A percentile compares a stretch with the other conserved stretches of the same genome.
Conservation (phyloP, 2,329 filamentous ascomycete species). For the Leptographium wingfieldii region DNA sequence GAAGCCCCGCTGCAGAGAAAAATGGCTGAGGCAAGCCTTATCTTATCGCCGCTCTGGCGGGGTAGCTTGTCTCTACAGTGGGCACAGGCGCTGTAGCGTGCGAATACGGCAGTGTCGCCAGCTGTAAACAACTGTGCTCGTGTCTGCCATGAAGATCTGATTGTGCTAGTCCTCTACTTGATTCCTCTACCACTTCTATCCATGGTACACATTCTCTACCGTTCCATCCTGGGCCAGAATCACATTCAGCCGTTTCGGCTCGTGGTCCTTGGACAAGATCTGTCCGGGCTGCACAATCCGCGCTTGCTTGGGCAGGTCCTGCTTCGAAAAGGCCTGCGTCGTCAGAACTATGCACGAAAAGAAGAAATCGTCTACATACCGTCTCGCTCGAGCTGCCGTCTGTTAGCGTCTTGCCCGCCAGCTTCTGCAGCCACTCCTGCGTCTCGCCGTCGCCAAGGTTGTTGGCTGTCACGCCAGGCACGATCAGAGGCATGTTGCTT, state of each 20-base stretch:
- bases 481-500: slow-evolving; percentile 49
- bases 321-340: slow-evolving; percentile 45
- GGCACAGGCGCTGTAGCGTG: too few relatives aligned
- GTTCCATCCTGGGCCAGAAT: slow-evolving; percentile 47
- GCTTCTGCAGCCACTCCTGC: slow-evolving; percentile 47
- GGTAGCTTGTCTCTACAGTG: too few relatives aligned
- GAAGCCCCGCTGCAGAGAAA: neutral
- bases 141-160: too few relatives aligned
- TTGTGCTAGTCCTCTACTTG: too few relatives aligned
- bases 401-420: slow-evolving; percentile 50
- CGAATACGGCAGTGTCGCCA: too few relatives aligned
- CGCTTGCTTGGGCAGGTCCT: slow-evolving; percentile 42
- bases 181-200: slow-evolving; percentile 19
- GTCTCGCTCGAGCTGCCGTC: slow-evolving; percentile 38
- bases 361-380: slow-evolving; percentile 21
- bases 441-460: slow-evolving; percentile 31
- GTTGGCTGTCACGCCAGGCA: slow-evolving; percentile 40
- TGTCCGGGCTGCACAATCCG: slow-evolving; percentile 43
- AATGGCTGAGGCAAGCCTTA: neutral
- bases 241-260: slow-evolving; percentile 43
- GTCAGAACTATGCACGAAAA: neutral
- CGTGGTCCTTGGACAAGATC: slow-evolving; percentile 47
- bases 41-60: too few relatives aligned
- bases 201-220: slow-evolving; percentile 45
- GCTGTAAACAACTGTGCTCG: too few relatives aligned